phyloP scores from a whole-genome alignment of 2,329 filamentous ascomycete species.

The Penicillium brevicompactum region DNA sequence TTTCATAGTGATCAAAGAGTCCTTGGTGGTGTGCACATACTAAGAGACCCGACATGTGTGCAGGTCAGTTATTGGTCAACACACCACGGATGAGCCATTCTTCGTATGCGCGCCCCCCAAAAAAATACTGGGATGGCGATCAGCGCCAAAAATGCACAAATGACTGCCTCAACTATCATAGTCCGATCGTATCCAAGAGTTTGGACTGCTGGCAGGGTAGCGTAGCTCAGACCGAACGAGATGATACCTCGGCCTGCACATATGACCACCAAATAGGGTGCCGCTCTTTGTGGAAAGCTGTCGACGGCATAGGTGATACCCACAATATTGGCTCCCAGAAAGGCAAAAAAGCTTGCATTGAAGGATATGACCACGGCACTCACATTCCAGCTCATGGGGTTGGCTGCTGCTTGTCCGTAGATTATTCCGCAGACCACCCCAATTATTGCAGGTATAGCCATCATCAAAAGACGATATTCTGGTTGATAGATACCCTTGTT shows the following conservation, averaged over 20 bases:
- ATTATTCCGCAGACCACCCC: constrained; percentile 10
- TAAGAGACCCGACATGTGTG: too few species aligned
- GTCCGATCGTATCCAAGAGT: constrained; percentile 7
- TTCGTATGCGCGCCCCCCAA: not conserved
- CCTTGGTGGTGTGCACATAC: too few species aligned
- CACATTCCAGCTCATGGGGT: constrained; percentile 8
- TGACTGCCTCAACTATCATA: constrained; percentile 6
- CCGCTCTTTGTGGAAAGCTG: constrained; percentile 12
- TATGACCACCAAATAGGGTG: constrained; percentile 14
- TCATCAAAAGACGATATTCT: constrained; percentile 11
- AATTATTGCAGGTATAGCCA: constrained; percentile 12
- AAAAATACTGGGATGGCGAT: constrained; percentile 8
- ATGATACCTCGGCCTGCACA: constrained; percentile 16
- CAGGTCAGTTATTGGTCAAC: not conserved
- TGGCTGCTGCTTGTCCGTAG: constrained; percentile 8
- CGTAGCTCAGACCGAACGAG: constrained; percentile 13
- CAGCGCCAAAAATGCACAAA: constrained; percentile 3
- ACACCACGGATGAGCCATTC: too few species aligned
- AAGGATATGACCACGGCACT: constrained; percentile 5
- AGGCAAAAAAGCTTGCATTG: constrained; percentile 16
- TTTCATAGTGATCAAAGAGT: too few species aligned
- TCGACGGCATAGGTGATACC: constrained; percentile 16
- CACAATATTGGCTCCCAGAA: constrained; percentile 14
- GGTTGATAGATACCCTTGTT: constrained; percentile 12
- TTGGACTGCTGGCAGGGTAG: constrained; percentile 3